Evolutionary conservation across 345 rosid species (phyloP).

Genomic region (Kandelia obovata): DNA sequence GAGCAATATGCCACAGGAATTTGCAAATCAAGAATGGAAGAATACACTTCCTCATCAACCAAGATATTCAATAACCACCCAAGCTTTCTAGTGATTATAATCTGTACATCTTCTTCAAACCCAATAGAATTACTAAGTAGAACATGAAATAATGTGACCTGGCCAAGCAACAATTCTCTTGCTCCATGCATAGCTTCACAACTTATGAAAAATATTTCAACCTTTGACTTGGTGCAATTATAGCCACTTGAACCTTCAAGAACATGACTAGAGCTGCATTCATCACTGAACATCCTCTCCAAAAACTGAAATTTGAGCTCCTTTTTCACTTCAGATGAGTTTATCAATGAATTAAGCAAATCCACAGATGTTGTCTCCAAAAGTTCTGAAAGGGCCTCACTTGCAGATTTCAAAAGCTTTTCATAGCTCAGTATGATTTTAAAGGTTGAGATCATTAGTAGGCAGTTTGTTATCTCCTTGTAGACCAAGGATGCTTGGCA

Average conservation of each 20-base stretch:
- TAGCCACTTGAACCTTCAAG: slow-evolving; percentile 24
- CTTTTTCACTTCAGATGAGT: slow-evolving; percentile 46
- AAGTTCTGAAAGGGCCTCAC: slow-evolving; percentile 74
- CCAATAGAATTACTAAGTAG: slow-evolving; percentile 53
- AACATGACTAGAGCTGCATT: slow-evolving; percentile 25
- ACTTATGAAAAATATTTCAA: slow-evolving; percentile 46
- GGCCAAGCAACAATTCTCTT: slow-evolving; percentile 44
- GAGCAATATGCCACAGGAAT: slow-evolving; percentile 54
- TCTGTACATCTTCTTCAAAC: slow-evolving; percentile 47
- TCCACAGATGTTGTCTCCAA: slow-evolving; percentile 62
- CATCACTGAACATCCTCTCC: slow-evolving; percentile 52
- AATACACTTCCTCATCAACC: slow-evolving; percentile 58
- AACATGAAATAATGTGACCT: slow-evolving; percentile 48
- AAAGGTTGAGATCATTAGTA: slow-evolving; percentile 53
- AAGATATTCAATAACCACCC: slow-evolving; percentile 59
- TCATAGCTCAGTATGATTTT: slow-evolving; percentile 54
- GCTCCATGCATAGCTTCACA: slow-evolving; percentile 37
- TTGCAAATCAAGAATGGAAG: slow-evolving; percentile 57
- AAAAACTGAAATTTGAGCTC: slow-evolving; percentile 58
- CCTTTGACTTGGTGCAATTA: slow-evolving; percentile 29
- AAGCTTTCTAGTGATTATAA: slow-evolving; percentile 51
- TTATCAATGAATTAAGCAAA: slow-evolving; percentile 58
- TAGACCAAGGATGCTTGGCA: slow-evolving; percentile 52
- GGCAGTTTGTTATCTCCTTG: slow-evolving; percentile 53
- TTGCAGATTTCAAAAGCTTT: slow-evolving; percentile 41